A percentile compares a stretch with the other conserved stretches of the same genome.
These are phyloP conservation scores for Erigeron philadelphicus DNA, from an alignment of 140 eudicot genomes.

Conservation along the genomic window DNA sequence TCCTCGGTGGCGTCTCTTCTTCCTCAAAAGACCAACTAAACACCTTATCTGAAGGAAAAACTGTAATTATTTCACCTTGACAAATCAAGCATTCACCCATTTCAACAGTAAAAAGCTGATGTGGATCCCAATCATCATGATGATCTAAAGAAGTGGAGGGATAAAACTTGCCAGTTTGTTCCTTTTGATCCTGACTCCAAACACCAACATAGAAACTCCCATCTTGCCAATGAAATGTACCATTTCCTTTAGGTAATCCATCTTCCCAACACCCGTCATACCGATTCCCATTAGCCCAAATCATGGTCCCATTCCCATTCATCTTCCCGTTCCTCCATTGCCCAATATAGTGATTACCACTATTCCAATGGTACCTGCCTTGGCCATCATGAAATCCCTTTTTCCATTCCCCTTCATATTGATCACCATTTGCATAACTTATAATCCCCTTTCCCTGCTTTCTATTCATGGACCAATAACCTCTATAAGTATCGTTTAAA, in stretches of 20 bases:
- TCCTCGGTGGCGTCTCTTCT: constrained; percentile 30
- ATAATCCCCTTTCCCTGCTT: constrained; percentile 58
- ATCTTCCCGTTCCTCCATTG: constrained; percentile 69
- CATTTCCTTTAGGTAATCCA: constrained; percentile 72
- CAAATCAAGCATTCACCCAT: constrained; percentile 47
- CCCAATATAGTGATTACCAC: constrained; percentile 67
- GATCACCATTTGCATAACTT: constrained; percentile 51
- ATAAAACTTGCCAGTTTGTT: constrained; percentile 58
- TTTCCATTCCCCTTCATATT: constrained; percentile 67
- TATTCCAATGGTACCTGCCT: constrained; percentile 69
- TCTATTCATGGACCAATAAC: constrained; percentile 55
- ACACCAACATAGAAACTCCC: constrained; percentile 71
- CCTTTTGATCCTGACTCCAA: constrained; percentile 58
- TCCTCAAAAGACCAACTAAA: constrained; percentile 43
- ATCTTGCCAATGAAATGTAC: constrained; percentile 62
- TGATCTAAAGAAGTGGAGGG: constrained; percentile 42
- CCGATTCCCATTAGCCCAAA: constrained; percentile 67
- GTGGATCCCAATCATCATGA: constrained; percentile 64
- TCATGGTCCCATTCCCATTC: constrained; percentile 71
- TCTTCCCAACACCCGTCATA: constrained; percentile 78
- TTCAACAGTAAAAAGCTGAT: constrained; percentile 39
- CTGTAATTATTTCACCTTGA: constrained; percentile 39
- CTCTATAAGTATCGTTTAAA: constrained; percentile 43
- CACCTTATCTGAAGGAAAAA: constrained; percentile 51
- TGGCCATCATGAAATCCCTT: constrained; percentile 53